A percentile compares a stretch with the other conserved stretches of the same genome.
Conservation (phyloP, 768 basidiomycete genomes). For the Amanita rimosa region DNA sequence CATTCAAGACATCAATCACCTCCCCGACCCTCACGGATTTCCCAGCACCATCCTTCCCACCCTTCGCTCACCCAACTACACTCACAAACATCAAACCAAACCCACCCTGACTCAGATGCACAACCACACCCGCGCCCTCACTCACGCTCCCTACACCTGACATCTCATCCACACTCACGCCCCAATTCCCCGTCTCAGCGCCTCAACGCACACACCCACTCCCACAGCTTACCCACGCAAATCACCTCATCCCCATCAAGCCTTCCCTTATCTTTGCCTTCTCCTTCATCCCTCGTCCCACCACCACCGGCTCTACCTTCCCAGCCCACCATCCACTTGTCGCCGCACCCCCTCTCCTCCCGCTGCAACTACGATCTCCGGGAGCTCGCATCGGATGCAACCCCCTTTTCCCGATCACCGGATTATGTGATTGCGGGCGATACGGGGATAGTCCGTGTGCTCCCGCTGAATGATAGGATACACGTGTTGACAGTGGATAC, state of each 20-base stretch:
- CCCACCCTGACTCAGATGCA: not conserved
- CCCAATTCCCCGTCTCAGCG: conserved; percentile 2
- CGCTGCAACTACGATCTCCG: conserved; percentile 52
- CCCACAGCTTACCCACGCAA: not conserved
- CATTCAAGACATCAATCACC: not conserved
- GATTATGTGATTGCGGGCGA: conserved; percentile 68
- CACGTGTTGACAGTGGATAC: conserved; percentile 91
- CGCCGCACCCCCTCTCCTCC: conserved; percentile 10
- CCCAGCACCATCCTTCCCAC: not conserved
- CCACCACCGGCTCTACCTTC: conserved; percentile 15
- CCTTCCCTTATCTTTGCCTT: not conserved
- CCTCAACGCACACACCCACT: conserved; percentile 5
- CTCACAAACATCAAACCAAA: not conserved
- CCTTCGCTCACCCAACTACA: conserved; percentile 9
- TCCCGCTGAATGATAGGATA: conserved; percentile 78
- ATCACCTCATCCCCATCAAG: too few relatives aligned
- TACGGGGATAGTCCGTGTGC: conserved; percentile 70
- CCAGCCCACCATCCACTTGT: not conserved
- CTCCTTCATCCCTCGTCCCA: conserved; percentile 7
- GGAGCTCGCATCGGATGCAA: conserved; percentile 76
- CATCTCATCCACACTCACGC: conserved; percentile 13
- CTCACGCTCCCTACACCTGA: conserved; percentile 11
- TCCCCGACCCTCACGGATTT: conserved; percentile 9
- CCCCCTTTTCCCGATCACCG: conserved; percentile 39
- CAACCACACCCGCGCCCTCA: not conserved